phyloP scores from a whole-genome alignment of 129 eudicot species.

The Helianthus annuus region HanXRQr2.0-SUNRISE NC_035435.2:161099264-161099763 shows the following conservation, averaged over 20 bases:
- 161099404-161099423: conserved; percentile 11
- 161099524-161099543: conserved; percentile 10
- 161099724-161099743: conserved; percentile 23
- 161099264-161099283: neutral
- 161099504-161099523: conserved; percentile 16
- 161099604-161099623: conserved; percentile 3
- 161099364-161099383: neutral
- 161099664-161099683: conserved; percentile 8
- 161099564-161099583: neutral
- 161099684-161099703: conserved; percentile 25
- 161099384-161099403: conserved; percentile 19
- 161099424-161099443: conserved; percentile 6
- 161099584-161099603: neutral
- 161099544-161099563: conserved; percentile 16
- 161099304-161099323: conserved; percentile 10
- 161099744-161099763: neutral
- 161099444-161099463: neutral
- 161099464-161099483: conserved; percentile 18
- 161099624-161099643: conserved; percentile 22
- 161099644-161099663: neutral
- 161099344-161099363: conserved; percentile 4
- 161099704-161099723: conserved; percentile 26
- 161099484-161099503: conserved; percentile 10
- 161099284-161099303: neutral
- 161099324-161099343: neutral